A percentile compares a stretch with the other conserved stretches of the same genome.
These are phyloP conservation scores for Elaeis oleifera DNA, from an alignment of 202 grass and related monocot species.

Conservation along the genomic window DNA sequence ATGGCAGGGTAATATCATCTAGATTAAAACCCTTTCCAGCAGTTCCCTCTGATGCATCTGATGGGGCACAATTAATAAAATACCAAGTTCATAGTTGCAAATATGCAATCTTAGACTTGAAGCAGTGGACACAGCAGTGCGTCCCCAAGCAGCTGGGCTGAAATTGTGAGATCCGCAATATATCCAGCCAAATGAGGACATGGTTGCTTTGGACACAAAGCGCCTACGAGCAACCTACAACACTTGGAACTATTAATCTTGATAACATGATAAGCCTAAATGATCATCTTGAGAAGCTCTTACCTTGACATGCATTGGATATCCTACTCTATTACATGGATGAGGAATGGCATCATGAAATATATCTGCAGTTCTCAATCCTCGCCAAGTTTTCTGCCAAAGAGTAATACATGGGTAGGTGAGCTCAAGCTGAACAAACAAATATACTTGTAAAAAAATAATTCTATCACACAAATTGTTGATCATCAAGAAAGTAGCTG, in stretches of 20 bases:
- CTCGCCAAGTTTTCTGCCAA: constrained; percentile 83
- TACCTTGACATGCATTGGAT: constrained; percentile 98
- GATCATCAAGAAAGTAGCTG: too few species aligned
- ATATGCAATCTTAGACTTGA: constrained; percentile 45
- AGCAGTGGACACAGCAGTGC: constrained; percentile 17
- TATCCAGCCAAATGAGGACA: constrained; percentile 64
- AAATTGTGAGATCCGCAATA: constrained; percentile 96
- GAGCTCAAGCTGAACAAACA: not conserved
- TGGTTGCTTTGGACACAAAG: constrained; percentile 38
- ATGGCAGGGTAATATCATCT: constrained; percentile 43
- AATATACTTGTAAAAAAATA: not conserved
- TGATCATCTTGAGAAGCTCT: not conserved
- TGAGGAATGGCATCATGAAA: constrained; percentile 80
- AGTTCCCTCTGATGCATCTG: constrained; percentile 1
- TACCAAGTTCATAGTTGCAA: constrained; percentile 85
- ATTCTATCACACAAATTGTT: too few species aligned
- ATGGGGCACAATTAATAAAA: constrained; percentile 48
- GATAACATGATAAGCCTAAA: not conserved
- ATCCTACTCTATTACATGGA: constrained; percentile 47
- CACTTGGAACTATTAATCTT: not conserved
- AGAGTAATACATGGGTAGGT: not conserved
- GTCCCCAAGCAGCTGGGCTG: constrained; percentile 86
- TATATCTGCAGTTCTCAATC: constrained; percentile 46
- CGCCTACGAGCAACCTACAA: constrained; percentile 60
- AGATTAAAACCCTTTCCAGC: constrained; percentile 29